Evolutionary conservation across 192 early-diverging fungal genomes (phyloP).

Genomic region (Haplosporangium gracile): DNA sequence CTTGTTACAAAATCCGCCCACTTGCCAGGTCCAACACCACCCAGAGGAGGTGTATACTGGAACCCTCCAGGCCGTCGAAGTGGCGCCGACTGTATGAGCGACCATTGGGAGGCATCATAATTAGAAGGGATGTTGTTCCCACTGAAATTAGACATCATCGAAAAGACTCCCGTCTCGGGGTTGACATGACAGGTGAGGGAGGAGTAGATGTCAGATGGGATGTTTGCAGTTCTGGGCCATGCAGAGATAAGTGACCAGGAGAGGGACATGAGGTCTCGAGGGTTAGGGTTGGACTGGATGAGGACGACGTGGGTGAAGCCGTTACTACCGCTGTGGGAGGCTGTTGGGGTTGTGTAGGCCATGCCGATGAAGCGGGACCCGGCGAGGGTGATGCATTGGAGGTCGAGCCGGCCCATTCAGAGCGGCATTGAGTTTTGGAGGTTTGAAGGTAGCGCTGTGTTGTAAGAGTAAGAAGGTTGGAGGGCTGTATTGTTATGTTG

Average conservation of each 20-base stretch:
- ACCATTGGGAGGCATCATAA: neutral
- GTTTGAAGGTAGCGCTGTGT: neutral
- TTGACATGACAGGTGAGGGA: neutral
- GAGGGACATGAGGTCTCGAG: neutral
- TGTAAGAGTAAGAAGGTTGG: too few species aligned
- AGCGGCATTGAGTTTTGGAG: neutral
- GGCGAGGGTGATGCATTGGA: neutral
- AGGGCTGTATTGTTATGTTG: too few species aligned
- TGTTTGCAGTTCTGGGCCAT: neutral
- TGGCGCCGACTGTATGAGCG: neutral
- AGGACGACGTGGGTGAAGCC: neutral
- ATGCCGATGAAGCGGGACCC: conserved; percentile 1
- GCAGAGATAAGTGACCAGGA: neutral
- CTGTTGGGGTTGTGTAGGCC: neutral
- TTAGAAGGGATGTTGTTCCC: neutral
- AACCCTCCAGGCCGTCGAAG: neutral
- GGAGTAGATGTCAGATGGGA: neutral
- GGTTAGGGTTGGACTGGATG: neutral
- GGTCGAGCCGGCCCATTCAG: neutral
- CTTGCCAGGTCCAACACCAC: too few species aligned
- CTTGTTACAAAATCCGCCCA: neutral
- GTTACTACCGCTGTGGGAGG: too few species aligned
- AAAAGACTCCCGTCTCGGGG: neutral
- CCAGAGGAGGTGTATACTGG: neutral
- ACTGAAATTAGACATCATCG: neutral